A percentile compares a stretch with the other conserved stretches of the same genome.
Conservation (phyloP, 2,329 filamentous ascomycete genomes). For the Monilinia vaccinii-corymbosi region DNA sequence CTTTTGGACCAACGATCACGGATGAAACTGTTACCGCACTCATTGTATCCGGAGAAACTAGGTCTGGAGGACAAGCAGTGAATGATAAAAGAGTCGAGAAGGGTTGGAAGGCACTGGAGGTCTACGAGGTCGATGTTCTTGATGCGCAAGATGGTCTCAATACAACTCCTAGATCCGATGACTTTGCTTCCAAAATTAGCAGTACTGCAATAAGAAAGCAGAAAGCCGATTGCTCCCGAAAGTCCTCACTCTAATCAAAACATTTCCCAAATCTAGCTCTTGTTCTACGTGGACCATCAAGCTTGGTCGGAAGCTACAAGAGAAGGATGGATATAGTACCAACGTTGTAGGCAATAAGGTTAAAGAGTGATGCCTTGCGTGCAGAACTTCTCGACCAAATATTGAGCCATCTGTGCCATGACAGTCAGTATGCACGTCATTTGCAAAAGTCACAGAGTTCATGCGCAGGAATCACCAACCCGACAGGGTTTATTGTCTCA, state of each 20-base stretch:
- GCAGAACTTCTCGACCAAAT: not conserved
- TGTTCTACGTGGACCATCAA: not conserved
- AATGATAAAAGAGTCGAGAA: constrained; percentile 72
- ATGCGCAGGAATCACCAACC: constrained; percentile 5
- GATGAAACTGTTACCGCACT: constrained; percentile 70
- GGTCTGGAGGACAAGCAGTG: constrained; percentile 72
- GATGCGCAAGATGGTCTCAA: constrained; percentile 53
- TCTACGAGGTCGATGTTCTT: constrained; percentile 86
- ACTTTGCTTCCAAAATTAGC: constrained; percentile 79
- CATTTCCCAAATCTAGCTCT: not conserved
- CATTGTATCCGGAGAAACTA: constrained; percentile 82
- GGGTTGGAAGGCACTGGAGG: constrained; percentile 65
- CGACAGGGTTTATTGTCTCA: not conserved
- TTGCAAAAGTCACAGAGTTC: constrained; percentile 3
- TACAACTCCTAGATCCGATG: constrained; percentile 37
- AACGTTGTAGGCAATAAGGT: not conserved
- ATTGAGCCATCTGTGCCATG: not conserved
- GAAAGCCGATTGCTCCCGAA: constrained; percentile 23
- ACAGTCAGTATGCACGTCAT: constrained; percentile 12
- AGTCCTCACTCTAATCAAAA: constrained; percentile 16
- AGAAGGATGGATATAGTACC: not conserved
- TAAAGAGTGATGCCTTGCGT: not conserved
- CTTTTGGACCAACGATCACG: constrained; percentile 84
- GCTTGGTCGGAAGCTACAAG: not conserved
- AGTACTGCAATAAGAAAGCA: constrained; percentile 72